Base-by-base conservation (phyloP, 2,329 filamentous ascomycete genomes). In the Cercospora beticola region DNA sequence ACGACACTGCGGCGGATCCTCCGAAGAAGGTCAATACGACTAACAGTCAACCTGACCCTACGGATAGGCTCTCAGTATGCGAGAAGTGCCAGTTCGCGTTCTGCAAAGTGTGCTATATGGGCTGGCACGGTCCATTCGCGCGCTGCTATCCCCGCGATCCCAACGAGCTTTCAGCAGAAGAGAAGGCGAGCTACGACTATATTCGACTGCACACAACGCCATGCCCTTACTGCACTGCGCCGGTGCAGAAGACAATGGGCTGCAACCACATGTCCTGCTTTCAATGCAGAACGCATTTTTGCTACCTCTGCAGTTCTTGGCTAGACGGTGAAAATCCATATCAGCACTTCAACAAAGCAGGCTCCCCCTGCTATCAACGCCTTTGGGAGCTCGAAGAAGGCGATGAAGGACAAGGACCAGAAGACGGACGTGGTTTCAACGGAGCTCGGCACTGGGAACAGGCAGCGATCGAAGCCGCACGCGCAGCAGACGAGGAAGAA, bases 181-280 rank as follows among this genome's bases (percentile, higher is more conserved):
- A 97, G 74, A 89, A 92, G 76, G 93, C 93, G 0, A 93, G 92
- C 2, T 85, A 95, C 71, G 91, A 95, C 67, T 99, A 97, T 78
- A 85, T 99, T 74, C 85, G 87, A 60, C 81, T 88, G 70, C 89
- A 97, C 81, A 96, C 94, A 0, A 93, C 93, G 10, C 89, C 91
- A 1, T 99, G 95, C 77, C 94, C 95, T 10, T 94, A 93, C 4
- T 99, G 95, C 81, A 88, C 85, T 31, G 90, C 91, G 0, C 92
- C 92, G 0, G 90, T 90, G 23, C 92, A 97, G 78, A 99, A 99
- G 83, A 92, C 91, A 1, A 89, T 92, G 76, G 95, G 95, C 46
- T 99, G 95, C 84, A 97, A 97, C 80, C 94, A 97, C 80, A 98
- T 98, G 93, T 92, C 90, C 61, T 97, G 94, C 81, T 92, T 90